Conservation (phyloP, 2,329 filamentous ascomycete species). For the Venturia pyrina region DNA sequence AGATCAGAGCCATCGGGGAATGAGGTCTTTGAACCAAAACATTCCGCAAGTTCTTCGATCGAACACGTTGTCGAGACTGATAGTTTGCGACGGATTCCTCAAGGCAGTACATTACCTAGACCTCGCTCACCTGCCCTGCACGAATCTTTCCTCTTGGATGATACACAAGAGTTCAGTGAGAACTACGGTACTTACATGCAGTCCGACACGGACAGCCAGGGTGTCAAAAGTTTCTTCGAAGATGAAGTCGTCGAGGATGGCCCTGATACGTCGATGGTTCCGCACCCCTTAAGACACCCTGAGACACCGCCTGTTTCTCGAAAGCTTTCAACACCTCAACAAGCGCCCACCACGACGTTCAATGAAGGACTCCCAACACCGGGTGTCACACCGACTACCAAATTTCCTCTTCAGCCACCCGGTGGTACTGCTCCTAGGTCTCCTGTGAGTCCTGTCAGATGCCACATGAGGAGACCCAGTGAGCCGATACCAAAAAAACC, state of each 20-base stretch:
- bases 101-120: conserved; percentile 31
- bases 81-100: conserved; percentile 39
- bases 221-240: conserved; percentile 39
- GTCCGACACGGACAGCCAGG: conserved; percentile 39
- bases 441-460: background rate
- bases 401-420: conserved; percentile 2
- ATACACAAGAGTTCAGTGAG: conserved; percentile 46
- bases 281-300: conserved; percentile 28
- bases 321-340: conserved; percentile 15
- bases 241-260: conserved; percentile 33
- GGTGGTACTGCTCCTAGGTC: background rate
- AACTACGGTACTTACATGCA: conserved; percentile 35
- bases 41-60: conserved; percentile 37
- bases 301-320: conserved; percentile 30
- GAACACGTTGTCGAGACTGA: conserved; percentile 42
- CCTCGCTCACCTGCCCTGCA: conserved; percentile 17
- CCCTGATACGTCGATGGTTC: conserved; percentile 17
- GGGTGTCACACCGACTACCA: conserved; percentile 25
- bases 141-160: conserved; percentile 40
- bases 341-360: conserved; percentile 22
- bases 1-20: background rate
- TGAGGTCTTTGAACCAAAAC: background rate
- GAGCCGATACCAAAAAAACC: background rate
- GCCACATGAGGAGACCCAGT: background rate
- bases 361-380: conserved; percentile 28